Evolutionary conservation across 225 moss, liverwort and hornwort species (phyloP), one percentile per base, ranked within the genome.

Genomic region (Polytrichum commune): DNA sequence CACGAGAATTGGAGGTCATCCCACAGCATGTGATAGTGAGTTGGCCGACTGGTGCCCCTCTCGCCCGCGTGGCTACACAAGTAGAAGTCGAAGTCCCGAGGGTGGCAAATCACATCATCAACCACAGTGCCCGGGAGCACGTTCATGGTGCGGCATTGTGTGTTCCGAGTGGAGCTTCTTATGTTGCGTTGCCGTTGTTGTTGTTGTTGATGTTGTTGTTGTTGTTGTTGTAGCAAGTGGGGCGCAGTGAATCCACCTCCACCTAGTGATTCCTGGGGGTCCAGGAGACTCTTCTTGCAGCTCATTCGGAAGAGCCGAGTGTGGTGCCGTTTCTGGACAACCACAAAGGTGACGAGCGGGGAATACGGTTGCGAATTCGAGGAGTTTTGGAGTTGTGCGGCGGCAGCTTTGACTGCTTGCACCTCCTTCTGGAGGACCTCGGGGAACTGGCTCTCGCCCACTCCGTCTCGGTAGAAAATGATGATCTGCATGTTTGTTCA

Each of bases 281-380:
- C 38, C 2, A 3, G 38, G 38, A 0, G 3, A 13, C 77, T 86
- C 20, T 66, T 79, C 18, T 74, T 68, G 29, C 79, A 75, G 5
- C 63, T 72, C 22, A 24, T 73, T n/a, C 72, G 77, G 27, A 84
- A 87, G 1, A 87, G 53, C 7, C 84, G 77, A 32, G 87, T 87
- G 63, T 87, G 87, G 27, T 87, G 84, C 66, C 74, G 67, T 55
- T 84, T 87, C 27, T 81, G 76, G 6, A 84, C 87, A 20, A 84
- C 69, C 8, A 64, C 78, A 32, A 84, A 81, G 23, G 81, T 81
- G 6, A 87, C 58, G 7, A 19, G 46, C 2, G 84, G 87, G 23
- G 13, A 38, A 13, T 38, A 35, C 0, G 35, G 35, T 9, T 9
- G 8, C 2, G 9, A 38, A 38, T 3, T 38, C 3, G 38, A 38